A percentile compares a stretch with the other conserved stretches of the same genome.
phyloP scores from a whole-genome alignment of 1,284 basidiomycete species.

The Heterobasidion irregulare region DNA sequence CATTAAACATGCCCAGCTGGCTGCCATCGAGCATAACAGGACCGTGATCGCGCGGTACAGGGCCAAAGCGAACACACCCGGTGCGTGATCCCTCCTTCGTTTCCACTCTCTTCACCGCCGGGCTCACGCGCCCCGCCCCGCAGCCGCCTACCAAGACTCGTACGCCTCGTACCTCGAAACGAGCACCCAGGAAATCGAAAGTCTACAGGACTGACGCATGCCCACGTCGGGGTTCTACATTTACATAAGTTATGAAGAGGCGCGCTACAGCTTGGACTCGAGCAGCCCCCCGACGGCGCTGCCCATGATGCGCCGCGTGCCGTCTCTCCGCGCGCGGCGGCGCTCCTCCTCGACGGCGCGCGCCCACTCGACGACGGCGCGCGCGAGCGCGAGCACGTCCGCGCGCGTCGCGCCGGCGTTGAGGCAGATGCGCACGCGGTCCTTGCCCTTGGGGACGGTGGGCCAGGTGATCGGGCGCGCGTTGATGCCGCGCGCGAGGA shows the following conservation, averaged over 20 bases:
- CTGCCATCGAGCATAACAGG: slow-evolving; percentile 65
- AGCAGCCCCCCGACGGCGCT: slow-evolving; percentile 9
- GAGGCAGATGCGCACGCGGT: slow-evolving; percentile 80
- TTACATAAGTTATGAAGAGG: no score
- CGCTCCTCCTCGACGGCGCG: slow-evolving; percentile 12
- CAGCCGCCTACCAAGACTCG: slow-evolving; percentile 1
- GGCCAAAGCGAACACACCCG: slow-evolving; percentile 19
- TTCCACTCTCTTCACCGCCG: background rate
- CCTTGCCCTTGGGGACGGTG: slow-evolving; percentile 76
- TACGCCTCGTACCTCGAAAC: slow-evolving; percentile 26
- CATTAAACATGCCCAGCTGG: slow-evolving; percentile 70
- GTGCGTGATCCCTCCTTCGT: background rate
- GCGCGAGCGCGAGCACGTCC: slow-evolving; percentile 56
- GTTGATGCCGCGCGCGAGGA: slow-evolving; percentile 52
- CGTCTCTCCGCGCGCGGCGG: background rate
- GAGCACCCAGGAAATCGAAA: slow-evolving; percentile 51
- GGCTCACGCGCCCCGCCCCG: background rate
- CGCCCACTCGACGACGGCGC: slow-evolving; percentile 22
- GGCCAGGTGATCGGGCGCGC: slow-evolving; percentile 79
- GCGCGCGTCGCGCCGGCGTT: slow-evolving; percentile 65
- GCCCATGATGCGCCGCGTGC: background rate
- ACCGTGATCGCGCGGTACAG: slow-evolving; percentile 58
- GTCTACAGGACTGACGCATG: slow-evolving; percentile 42
- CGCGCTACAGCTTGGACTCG: slow-evolving; percentile 8
- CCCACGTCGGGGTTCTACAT: no score